phyloP scores from a whole-genome alignment of 176 grass and related monocot genomes.

The Zoysia pacifica region DNA sequence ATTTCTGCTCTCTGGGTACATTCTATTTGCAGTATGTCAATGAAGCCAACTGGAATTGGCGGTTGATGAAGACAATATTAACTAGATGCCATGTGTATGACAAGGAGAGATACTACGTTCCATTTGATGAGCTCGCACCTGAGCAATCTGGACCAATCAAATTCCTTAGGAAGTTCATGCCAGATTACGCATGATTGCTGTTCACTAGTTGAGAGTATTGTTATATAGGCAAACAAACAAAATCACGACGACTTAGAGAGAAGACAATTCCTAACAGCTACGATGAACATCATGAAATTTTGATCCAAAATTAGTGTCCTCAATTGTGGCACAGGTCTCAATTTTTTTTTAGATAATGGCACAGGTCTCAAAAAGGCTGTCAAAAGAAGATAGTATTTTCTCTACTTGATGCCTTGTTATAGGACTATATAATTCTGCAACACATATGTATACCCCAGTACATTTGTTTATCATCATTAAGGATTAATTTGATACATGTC shows the following conservation, averaged over 20 bases:
- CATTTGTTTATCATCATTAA: neutral
- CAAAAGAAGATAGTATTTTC: neutral
- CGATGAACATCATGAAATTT: constrained; percentile 15
- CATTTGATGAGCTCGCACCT: constrained; percentile 79
- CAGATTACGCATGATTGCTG: constrained; percentile 68
- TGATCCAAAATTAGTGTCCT: neutral
- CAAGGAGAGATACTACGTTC: constrained; percentile 80
- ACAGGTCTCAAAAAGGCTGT: neutral
- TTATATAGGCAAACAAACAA: constrained; percentile 23
- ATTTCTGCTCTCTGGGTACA: constrained; percentile 33
- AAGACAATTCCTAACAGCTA: constrained; percentile 23
- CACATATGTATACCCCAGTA: neutral
- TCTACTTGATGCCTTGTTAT: neutral
- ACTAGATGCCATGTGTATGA: constrained; percentile 92
- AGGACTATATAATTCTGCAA: neutral
- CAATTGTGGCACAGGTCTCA: neutral
- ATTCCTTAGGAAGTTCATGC: constrained; percentile 86
- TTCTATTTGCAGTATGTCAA: constrained; percentile 79
- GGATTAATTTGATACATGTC: too few relatives aligned
- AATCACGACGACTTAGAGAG: constrained; percentile 10
- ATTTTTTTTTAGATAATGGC: too few relatives aligned
- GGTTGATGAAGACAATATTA: constrained; percentile 97
- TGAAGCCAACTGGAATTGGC: constrained; percentile 93
- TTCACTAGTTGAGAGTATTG: constrained; percentile 35
- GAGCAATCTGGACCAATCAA: constrained; percentile 77